Base-by-base conservation (phyloP, 106 monocot species). In the Chionographis japonica region DNA sequence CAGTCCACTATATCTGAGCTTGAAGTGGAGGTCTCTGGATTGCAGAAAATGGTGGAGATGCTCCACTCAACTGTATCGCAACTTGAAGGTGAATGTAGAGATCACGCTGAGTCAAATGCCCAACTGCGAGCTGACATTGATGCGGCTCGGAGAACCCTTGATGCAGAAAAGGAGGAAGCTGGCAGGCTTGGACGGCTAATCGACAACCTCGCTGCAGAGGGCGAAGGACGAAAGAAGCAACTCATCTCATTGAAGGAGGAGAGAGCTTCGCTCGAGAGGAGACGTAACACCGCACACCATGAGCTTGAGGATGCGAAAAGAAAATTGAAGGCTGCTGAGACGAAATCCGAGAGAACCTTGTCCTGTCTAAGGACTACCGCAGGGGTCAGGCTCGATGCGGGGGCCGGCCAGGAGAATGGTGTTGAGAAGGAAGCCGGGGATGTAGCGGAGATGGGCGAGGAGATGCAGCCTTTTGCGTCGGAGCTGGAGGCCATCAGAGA, bases 71-170 rank as follows among this genome's bases (percentile, higher is more conserved):
- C 35, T 10, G 46, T 68, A 0, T 50, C 52, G 4, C 4, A 49
- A 7, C 41, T 75, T 16, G 8, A 66, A 42, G 55, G 66, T 16
- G 58, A 59, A n/a, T 19, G 52, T 12, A 49, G 7, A 14, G 52
- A 17, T 11, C 53, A 64, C 8, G 14, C 15, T 7, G 52, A 71
- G 15, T 13, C 2, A 8, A 74, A 41, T 50, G 6, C 7, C 1
- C 10, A 40, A 50, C 43, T 78, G 67, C 56, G 68, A 59, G 58
- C 16, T 63, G 77, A 77, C 7, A 72, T 4, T 2, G 76, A 75
- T 38, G 27, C 50, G n/a, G 17, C 55, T 43, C 6, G 46, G 15
- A 71, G 37, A 8, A 50, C 4, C 6, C 66, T 80, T 8, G 11
- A 52, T 53, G 0, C 13, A 17, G 20, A 80, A 27, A 60, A 36